phyloP scores from a whole-genome alignment of 208 protist genomes.

The Leishmania amazonensis region DNA sequence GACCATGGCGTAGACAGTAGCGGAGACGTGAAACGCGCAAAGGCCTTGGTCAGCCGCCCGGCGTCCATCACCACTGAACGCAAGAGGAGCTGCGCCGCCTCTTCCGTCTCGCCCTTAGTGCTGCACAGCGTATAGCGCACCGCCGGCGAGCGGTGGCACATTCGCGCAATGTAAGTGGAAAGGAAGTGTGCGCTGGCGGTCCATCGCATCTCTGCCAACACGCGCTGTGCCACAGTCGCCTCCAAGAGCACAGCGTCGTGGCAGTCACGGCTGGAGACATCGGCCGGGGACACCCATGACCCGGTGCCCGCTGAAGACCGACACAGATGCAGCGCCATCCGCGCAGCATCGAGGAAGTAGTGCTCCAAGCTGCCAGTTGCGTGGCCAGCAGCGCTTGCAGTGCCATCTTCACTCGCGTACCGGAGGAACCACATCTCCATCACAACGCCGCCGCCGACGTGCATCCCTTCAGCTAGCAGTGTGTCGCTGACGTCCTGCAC shows the following conservation, averaged over 20 bases:
- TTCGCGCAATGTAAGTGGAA: conserved; percentile 42
- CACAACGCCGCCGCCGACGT: conserved; percentile 38
- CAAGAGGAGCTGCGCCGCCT: conserved; percentile 33
- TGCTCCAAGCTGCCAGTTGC: conserved; percentile 2
- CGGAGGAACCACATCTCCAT: conserved; percentile 62
- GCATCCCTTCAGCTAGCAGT: conserved; percentile 37
- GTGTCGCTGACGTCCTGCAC: conserved; percentile 46
- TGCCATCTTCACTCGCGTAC: neutral
- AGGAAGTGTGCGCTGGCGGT: conserved; percentile 47
- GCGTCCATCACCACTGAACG: conserved; percentile 27
- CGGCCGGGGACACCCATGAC: neutral
- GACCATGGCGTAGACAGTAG: conserved; percentile 7
- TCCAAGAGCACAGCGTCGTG: neutral
- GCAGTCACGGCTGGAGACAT: neutral
- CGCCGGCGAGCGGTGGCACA: conserved; percentile 11
- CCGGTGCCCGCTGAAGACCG: neutral
- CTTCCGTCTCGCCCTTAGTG: conserved; percentile 33
- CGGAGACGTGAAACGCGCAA: conserved; percentile 36
- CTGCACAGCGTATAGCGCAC: conserved; percentile 29
- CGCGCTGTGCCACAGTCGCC: conserved; percentile 3
- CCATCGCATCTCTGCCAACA: conserved; percentile 15
- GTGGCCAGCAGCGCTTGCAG: neutral
- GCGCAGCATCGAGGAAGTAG: conserved; percentile 31
- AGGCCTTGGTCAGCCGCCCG: conserved; percentile 22
- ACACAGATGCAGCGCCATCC: conserved; percentile 25